Percentiles rank a stretch among this genome's conserved stretches.
Evolutionary conservation across 2,329 filamentous ascomycete genomes (phyloP).

Genomic region (Colletotrichum eremochloae): DNA sequence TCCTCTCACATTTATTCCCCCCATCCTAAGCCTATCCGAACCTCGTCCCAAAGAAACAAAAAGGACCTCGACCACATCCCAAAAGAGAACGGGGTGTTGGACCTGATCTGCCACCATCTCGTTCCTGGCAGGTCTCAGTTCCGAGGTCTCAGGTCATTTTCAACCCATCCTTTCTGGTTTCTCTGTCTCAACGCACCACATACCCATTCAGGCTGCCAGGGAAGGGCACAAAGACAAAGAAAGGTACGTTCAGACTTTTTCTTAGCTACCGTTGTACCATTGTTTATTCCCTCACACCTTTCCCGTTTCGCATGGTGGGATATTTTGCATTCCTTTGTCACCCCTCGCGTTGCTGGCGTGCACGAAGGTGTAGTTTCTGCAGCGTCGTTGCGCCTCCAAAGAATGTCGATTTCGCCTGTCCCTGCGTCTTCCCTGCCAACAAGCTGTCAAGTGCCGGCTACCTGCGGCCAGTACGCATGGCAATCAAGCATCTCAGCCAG

Average conservation of each 20-base stretch:
- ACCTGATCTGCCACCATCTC: conserved; percentile 25
- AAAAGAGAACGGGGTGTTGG: conserved; percentile 22
- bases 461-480: conserved; percentile 20
- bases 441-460: conserved; percentile 42
- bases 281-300: conserved; percentile 12
- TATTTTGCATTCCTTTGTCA: neutral
- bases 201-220: neutral
- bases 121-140: conserved; percentile 25
- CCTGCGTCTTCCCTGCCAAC: conserved; percentile 26
- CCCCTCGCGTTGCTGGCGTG: conserved; percentile 8
- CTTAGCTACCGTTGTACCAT: neutral
- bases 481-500: conserved; percentile 20
- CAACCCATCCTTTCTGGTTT: neutral
- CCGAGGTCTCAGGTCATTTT: conserved; percentile 19
- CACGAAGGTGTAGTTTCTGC: conserved; percentile 3
- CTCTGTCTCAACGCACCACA: conserved; percentile 17
- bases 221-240: conserved; percentile 5
- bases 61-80: conserved; percentile 1
- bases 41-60: conserved; percentile 14
- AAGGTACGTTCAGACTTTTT: conserved; percentile 7
- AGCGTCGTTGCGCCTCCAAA: neutral
- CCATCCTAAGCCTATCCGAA: conserved; percentile 8
- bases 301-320: conserved; percentile 1
- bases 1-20: neutral
- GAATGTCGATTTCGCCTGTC: neutral